Evolutionary conservation across 169 alveolate genomes (phyloP), one percentile per base, ranked within the genome.

Genomic region (Plasmodium inui): DNA sequence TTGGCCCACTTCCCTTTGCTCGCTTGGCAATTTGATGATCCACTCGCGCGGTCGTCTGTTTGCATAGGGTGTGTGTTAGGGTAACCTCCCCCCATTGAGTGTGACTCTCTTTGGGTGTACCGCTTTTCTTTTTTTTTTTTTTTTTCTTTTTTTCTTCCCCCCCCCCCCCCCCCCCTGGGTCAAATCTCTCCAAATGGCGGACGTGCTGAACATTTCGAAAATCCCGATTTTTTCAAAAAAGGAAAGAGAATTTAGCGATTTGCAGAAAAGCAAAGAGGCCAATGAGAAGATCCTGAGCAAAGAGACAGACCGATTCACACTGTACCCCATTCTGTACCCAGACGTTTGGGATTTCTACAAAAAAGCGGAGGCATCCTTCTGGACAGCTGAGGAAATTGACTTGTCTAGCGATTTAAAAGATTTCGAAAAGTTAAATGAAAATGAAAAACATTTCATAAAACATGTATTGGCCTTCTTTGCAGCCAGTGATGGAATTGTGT

Each of bases 341-440:
- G 99, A 98, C 34, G 97, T 98, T 67, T 98, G 99, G 99, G 98
- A 98, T 34, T 98, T 98, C 99, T 99, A 99, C 98, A 99, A 99
- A 97, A 98, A 99, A 96, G 99, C 99, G 46, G 99, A 97, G 95
- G 99, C 99, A 10, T 97, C 99, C 22, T 99, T 99, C 94, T 99
- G 99, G 99, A 98, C 99, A 2, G 99, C 99, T 2, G 99, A 99
- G 82, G 99, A 99, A 94, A 98, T 99, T 53, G 99, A 99, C 95
- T 96, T 99, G 70, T 96, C 98, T 28, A 97, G 97, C 80, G 99
- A 99, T 92, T 74, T 97, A 55, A 97, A 96, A 82, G 99, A 99
- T 96, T 99, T 99, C 99, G 99, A 97, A 41, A 92, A 91, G 22
- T 97, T 98, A 78, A 98, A 94, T 37, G 97, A 95, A 9, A 98